Conservation (phyloP, 148 eudicot genomes). For the Camellia lanceoleosa region DNA sequence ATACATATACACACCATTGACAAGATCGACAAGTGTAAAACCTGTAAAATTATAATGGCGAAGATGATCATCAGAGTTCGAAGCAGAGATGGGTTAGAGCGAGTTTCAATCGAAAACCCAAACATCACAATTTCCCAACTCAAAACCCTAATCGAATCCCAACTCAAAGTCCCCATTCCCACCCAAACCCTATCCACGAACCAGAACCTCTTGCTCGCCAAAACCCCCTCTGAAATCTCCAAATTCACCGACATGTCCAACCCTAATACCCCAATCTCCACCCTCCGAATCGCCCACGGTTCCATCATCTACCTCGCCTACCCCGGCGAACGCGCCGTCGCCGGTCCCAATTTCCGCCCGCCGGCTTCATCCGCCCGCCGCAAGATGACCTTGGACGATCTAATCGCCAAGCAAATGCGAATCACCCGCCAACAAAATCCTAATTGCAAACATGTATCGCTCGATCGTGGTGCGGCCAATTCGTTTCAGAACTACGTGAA, state of each 20-base stretch:
- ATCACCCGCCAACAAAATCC: constrained; percentile 69
- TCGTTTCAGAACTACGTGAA: constrained; percentile 82
- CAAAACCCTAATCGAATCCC: constrained; percentile 74
- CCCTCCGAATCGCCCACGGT: constrained; percentile 56
- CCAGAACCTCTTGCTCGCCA: constrained; percentile 71
- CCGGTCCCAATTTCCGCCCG: constrained; percentile 44
- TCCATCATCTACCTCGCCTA: constrained; percentile 56
- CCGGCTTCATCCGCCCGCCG: constrained; percentile 71
- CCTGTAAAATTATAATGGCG: background rate
- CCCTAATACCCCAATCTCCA: constrained; percentile 40
- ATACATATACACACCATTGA: too few relatives aligned
- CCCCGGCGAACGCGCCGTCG: constrained; percentile 63
- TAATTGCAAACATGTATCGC: constrained; percentile 70
- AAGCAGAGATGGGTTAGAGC: constrained; percentile 81
- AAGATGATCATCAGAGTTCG: constrained; percentile 81
- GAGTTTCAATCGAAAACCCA: constrained; percentile 52
- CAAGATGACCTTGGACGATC: constrained; percentile 95
- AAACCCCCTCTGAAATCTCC: constrained; percentile 47
- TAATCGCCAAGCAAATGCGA: constrained; percentile 86
- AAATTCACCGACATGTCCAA: constrained; percentile 60
- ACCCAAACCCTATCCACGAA: constrained; percentile 69
- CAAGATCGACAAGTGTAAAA: too few relatives aligned
- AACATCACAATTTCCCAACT: constrained; percentile 55
- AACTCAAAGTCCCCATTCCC: constrained; percentile 57
- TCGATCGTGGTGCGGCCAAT: constrained; percentile 86